Evolutionary conservation across 2,329 filamentous ascomycete genomes (phyloP).

Genomic region (Phoma herbarum): DNA sequence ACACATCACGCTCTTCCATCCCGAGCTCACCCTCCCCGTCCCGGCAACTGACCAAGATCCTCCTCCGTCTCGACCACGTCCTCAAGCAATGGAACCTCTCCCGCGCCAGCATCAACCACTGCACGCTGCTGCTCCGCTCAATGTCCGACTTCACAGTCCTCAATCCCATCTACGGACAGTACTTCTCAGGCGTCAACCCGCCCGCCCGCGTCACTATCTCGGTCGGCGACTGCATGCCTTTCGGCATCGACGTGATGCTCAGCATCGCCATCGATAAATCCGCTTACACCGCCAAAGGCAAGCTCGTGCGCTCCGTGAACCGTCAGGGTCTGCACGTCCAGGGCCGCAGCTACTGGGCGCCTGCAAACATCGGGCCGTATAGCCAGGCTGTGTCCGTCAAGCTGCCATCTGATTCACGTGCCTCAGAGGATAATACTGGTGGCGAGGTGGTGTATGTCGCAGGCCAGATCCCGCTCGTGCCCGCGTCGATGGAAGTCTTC

Average conservation of each 20-base stretch:
- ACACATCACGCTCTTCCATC: constrained; percentile 14
- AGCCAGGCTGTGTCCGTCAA: constrained; percentile 80
- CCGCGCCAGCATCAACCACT: constrained; percentile 49
- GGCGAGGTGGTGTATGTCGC: constrained; percentile 71
- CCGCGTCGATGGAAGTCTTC: constrained; percentile 75
- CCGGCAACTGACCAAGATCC: constrained; percentile 52
- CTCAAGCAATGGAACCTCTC: constrained; percentile 40
- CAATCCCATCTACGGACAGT: constrained; percentile 77
- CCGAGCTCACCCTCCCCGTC: constrained; percentile 14
- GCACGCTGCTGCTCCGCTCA: constrained; percentile 74
- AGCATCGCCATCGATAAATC: constrained; percentile 57
- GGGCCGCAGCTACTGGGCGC: constrained; percentile 94
- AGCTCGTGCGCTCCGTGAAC: not conserved
- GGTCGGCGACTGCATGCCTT: constrained; percentile 72
- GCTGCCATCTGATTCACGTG: constrained; percentile 26
- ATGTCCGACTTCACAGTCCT: constrained; percentile 82
- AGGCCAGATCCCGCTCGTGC: constrained; percentile 89
- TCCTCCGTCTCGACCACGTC: constrained; percentile 44
- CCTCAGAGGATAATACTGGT: not conserved
- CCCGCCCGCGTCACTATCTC: constrained; percentile 86
- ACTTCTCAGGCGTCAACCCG: constrained; percentile 82
- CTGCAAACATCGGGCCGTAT: constrained; percentile 96
- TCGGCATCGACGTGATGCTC: constrained; percentile 67
- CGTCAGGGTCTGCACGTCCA: constrained; percentile 81
- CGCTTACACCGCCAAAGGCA: constrained; percentile 32